A percentile compares a stretch with the other conserved stretches of the same genome.
Conservation (phyloP, 768 basidiomycete genomes). For the Megacollybia marginata region DNA sequence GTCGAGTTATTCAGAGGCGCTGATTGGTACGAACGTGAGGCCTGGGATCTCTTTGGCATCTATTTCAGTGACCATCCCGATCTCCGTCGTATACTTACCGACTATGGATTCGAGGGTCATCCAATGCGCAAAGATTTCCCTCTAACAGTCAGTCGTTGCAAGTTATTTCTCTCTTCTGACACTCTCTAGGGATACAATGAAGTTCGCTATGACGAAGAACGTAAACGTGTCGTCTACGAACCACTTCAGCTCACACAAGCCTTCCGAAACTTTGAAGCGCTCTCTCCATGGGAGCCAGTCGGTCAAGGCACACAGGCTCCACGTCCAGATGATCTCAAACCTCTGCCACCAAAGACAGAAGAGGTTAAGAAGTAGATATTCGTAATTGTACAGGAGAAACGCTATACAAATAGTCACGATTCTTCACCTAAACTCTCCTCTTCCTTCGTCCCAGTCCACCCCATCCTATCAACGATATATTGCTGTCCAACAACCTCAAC, state of each 20-base stretch:
- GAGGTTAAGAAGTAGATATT: slow-evolving; percentile 66
- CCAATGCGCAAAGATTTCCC: slow-evolving; percentile 98
- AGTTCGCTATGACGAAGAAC: slow-evolving; percentile 95
- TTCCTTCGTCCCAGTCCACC: slow-evolving; percentile 43
- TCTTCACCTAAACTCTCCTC: slow-evolving; percentile 17
- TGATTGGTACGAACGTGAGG: slow-evolving; percentile 95
- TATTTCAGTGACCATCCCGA: slow-evolving; percentile 97
- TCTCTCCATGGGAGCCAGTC: slow-evolving; percentile 93
- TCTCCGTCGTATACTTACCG: slow-evolving; percentile 93
- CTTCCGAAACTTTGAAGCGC: slow-evolving; percentile 95
- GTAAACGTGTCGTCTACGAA: slow-evolving; percentile 95
- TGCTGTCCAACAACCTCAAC: slow-evolving; percentile 92
- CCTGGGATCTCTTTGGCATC: slow-evolving; percentile 96
- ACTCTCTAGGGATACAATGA: slow-evolving; percentile 87
- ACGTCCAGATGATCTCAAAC: slow-evolving; percentile 68
- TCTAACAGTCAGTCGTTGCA: slow-evolving; percentile 58
- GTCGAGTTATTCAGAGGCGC: slow-evolving; percentile 80
- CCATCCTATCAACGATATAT: slow-evolving; percentile 81
- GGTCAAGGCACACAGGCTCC: slow-evolving; percentile 50
- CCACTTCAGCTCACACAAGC: slow-evolving; percentile 97
- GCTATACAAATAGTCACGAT: slow-evolving; percentile 28
- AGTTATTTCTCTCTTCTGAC: neutral
- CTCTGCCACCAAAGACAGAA: slow-evolving; percentile 65
- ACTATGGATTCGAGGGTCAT: slow-evolving; percentile 98
- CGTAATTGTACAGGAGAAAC: neutral